These are phyloP conservation scores for Hydrangea macrophylla DNA, from an alignment of 148 eudicot species.

Conservation along the genomic window DNA sequence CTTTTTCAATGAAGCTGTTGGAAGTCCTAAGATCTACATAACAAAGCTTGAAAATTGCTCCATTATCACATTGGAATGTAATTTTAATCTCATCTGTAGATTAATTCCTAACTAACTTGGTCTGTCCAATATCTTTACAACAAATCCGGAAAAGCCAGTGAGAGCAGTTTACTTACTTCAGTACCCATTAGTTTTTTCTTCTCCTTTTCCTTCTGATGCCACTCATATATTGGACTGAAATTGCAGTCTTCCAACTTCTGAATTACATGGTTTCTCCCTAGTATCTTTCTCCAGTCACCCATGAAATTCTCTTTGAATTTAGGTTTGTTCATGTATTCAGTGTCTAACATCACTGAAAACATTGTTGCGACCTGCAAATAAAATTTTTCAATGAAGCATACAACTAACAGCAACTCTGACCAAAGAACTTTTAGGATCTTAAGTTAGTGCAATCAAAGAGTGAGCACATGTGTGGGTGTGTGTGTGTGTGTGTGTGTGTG, in stretches of 20 bases:
- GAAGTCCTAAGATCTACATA: too few relatives aligned
- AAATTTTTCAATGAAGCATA: constrained; percentile 8
- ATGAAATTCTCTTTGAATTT: constrained; percentile 83
- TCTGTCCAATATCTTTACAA: background rate
- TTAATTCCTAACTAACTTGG: background rate
- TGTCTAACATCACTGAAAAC: constrained; percentile 94
- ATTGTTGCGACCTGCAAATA: constrained; percentile 89
- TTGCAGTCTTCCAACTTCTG: constrained; percentile 82
- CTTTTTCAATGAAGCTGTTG: too few relatives aligned
- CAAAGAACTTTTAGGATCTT: too few relatives aligned
- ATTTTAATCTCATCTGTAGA: too few relatives aligned
- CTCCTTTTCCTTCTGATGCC: constrained; percentile 96
- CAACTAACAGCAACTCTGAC: background rate
- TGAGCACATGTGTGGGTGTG: too few relatives aligned
- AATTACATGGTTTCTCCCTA: constrained; percentile 84
- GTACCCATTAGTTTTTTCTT: constrained; percentile 90
- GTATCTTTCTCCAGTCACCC: constrained; percentile 84
- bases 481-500: too few relatives aligned
- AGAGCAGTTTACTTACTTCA: constrained; percentile 56
- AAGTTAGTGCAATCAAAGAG: too few relatives aligned
- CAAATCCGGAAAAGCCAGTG: background rate
- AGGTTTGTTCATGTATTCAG: constrained; percentile 72
- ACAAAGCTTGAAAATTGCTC: too few relatives aligned
- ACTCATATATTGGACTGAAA: constrained; percentile 78
- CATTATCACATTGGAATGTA: too few relatives aligned